Base-by-base conservation (phyloP, 2,329 filamentous ascomycete species). In the Aplosporella prunicola region DNA sequence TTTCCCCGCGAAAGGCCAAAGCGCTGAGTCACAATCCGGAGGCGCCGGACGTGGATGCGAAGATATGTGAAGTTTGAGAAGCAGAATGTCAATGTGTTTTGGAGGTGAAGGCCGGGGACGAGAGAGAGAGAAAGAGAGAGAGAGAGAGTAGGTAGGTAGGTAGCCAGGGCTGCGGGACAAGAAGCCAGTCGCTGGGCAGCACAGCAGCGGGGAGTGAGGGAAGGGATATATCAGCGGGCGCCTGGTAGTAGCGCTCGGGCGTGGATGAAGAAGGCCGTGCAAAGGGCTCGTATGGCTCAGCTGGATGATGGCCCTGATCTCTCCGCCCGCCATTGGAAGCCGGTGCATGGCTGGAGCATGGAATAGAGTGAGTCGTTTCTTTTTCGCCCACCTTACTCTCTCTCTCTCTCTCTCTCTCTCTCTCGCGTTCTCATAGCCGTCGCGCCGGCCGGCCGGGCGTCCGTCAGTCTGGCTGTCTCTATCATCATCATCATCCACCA, bases 21-120 rank as follows among this genome's bases (percentile, higher is more conserved):
- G 56, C 55, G 45, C 49, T 51, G 50, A 58, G 45, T 58, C 56
- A 55, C 46, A 46, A 52, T 50, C 45, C 47, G 50, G 43, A 49
- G 51, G 51, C 46, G 52, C 45, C 40, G 36, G 30, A 39, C 32
- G 16, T n/a, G 10, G 23, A 9, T 25, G 23, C 23, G 17, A 16
- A 25, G 23, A 10, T 13, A 17, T 27, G 32, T 26, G 26, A 35
- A 26, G 28, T 25, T 15, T 14, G 9, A 22, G 8, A 25, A 35
- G 32, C 32, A 13, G 31, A 14, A 17, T 33, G n/a, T n/a, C n/a
- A n/a, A n/a, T n/a, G n/a, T n/a, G n/a, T n/a, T n/a, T n/a, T n/a
- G n/a, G n/a, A n/a, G n/a, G n/a, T n/a, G n/a, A n/a, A n/a, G n/a
- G n/a, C n/a, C n/a, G n/a, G n/a, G n/a, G n/a, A 14, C 4, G 11